Percentiles rank a stretch among this genome's conserved stretches.
These are phyloP conservation scores for Calocera cornea DNA, from an alignment of 768 basidiomycete genomes.

Conservation along the genomic window DNA sequence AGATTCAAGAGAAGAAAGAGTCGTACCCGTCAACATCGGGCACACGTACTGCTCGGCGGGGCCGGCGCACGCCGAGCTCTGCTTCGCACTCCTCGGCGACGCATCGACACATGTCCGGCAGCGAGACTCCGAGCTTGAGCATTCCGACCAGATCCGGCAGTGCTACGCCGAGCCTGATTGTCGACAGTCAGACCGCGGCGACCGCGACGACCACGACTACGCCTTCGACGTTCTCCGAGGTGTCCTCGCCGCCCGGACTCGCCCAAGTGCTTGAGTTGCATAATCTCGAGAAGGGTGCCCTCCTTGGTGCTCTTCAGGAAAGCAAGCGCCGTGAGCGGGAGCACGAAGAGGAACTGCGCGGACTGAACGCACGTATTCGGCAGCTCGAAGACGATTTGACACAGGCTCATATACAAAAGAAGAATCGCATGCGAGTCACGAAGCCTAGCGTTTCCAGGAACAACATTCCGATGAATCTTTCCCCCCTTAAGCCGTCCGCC, in stretches of 20 bases:
- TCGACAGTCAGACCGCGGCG: neutral
- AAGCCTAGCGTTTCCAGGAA: no score
- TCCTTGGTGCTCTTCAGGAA: neutral
- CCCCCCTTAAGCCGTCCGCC: no score
- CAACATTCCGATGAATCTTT: no score
- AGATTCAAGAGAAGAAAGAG: neutral
- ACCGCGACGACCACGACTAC: neutral
- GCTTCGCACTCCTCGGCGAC: neutral
- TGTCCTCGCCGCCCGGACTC: neutral
- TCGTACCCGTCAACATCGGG: neutral
- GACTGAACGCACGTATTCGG: neutral
- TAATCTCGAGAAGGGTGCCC: neutral
- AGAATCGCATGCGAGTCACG: no score
- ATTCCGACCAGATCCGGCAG: neutral
- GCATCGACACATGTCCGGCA: neutral
- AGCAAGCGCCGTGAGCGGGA: neutral
- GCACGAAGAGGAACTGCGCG: neutral
- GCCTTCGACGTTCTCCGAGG: neutral
- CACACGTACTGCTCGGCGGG: neutral
- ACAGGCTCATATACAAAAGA: no score
- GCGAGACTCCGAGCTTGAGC: neutral
- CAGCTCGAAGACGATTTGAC: no score
- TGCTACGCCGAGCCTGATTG: neutral
- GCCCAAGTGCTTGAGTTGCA: neutral
- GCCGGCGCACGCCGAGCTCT: neutral